phyloP scores from a whole-genome alignment of 2,329 filamentous ascomycete genomes.

The Trichoderma oligosporum region DNA sequence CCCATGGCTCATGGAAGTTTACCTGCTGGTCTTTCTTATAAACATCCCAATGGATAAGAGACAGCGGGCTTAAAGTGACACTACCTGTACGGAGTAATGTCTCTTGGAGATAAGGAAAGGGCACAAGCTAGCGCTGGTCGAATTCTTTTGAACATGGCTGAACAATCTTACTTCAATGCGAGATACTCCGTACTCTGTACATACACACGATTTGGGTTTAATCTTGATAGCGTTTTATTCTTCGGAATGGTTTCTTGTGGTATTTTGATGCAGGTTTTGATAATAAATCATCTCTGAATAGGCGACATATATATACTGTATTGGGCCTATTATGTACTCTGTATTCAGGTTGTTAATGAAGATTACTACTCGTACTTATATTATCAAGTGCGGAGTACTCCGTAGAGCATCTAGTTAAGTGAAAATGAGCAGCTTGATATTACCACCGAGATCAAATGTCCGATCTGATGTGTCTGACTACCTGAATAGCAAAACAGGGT shows the following conservation, averaged over 20 bases:
- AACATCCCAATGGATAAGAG: background rate
- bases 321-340: background rate
- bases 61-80: background rate
- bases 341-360: background rate
- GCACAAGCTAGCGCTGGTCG: background rate
- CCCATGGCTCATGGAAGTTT: too few relatives aligned
- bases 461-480: too few relatives aligned
- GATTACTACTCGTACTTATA: too few relatives aligned
- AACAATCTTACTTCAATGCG: background rate
- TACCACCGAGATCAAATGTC: too few relatives aligned
- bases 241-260: too few relatives aligned
- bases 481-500: too few relatives aligned
- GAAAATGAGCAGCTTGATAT: too few relatives aligned
- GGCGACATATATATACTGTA: background rate
- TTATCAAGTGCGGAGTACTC: too few relatives aligned
- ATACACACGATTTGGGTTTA: background rate
- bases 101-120: background rate
- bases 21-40: background rate
- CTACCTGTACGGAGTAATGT: background rate
- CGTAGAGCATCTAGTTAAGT: too few relatives aligned
- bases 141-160: background rate
- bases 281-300: too few relatives aligned
- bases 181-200: too few relatives aligned
- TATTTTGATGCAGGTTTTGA: too few relatives aligned
- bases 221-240: slow-evolving; percentile 10